Base-by-base conservation (phyloP, 352 stramenopile genomes). In the Blastocystis sp. region DNA sequence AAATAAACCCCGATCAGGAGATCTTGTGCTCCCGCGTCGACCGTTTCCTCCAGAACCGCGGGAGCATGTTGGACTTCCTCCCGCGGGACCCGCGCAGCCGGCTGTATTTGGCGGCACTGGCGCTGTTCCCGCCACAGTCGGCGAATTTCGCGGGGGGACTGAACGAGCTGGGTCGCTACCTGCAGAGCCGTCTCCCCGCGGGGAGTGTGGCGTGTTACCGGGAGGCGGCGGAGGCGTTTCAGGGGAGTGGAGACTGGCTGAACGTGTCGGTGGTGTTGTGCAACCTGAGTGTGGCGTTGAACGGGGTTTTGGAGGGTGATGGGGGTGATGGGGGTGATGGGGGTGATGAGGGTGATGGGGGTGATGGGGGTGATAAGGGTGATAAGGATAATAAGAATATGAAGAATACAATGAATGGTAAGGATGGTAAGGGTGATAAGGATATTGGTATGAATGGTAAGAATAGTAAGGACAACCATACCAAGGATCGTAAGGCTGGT, bases 101-200 rank as follows among this genome's bases (percentile, higher is more conserved):
- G 38, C 61, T 72, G n/a, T 36, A 40, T 27, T 24, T 24, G 11
- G 14, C n/a, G 11, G 32, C 67, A 32, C 49, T 78, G 7, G 7
- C 67, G 16, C 32, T 78, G 8, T 44, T 78, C 7, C 49, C 67
- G 14, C 0, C 67, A 34, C 9, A 8, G 8, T 78, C 67, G 29
- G 36, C 49, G 8, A n/a, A 49, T 21, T 78, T 42, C n/a, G 67
- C 67, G 8, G 44, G 67, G 18, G 29, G 56, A 3, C 49, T 78
- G 49, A 78, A 78, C 49, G 67, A 78, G 44, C n/a, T 53, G 4
- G 67, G 67, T 0, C 38, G 67, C 11, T 78, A 78, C 21, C 32
- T 78, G 21, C 67, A 78, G 34, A 21, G 57, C 4, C 4, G 11
- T 4, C 57, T 46, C n/a, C 7, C 29, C 29, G 21, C 34, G 16